phyloP scores from a whole-genome alignment of 164 flowering plant species.

The Chimonanthus praecox region DNA sequence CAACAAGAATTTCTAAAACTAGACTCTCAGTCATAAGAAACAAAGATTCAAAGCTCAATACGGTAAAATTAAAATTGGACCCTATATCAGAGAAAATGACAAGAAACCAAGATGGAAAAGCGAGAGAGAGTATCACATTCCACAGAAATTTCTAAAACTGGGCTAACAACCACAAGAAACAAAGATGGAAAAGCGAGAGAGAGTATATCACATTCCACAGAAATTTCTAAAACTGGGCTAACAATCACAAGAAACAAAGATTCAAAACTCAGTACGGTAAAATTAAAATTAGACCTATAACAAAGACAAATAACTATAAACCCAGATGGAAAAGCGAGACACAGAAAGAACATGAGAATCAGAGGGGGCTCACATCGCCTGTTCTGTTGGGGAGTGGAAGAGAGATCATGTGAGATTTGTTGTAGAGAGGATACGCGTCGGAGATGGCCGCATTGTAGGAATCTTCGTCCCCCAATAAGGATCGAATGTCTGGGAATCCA shows the following conservation, averaged over 20 bases:
- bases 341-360: background rate
- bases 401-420: constrained; percentile 77
- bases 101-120: too few species aligned
- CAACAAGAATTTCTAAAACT: too few species aligned
- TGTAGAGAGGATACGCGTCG: constrained; percentile 82
- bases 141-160: background rate
- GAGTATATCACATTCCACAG: background rate
- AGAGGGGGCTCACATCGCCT: constrained; percentile 64
- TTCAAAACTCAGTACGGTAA: background rate
- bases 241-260: background rate
- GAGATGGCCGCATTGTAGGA: constrained; percentile 61
- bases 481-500: constrained; percentile 45
- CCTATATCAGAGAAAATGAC: background rate
- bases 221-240: background rate
- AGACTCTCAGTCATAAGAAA: background rate
- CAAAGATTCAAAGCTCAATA: background rate
- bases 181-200: background rate
- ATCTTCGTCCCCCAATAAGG: constrained; percentile 56
- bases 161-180: background rate
- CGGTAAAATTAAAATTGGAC: background rate
- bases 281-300: background rate
- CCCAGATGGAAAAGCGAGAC: background rate
- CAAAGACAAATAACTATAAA: background rate
- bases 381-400: constrained; percentile 61
- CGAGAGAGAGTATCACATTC: too few species aligned